Percentiles rank a stretch among this genome's conserved stretches.
Evolutionary conservation across 73 alveolate genomes (phyloP).

Genomic region (Paramecium primaurelia): DNA sequence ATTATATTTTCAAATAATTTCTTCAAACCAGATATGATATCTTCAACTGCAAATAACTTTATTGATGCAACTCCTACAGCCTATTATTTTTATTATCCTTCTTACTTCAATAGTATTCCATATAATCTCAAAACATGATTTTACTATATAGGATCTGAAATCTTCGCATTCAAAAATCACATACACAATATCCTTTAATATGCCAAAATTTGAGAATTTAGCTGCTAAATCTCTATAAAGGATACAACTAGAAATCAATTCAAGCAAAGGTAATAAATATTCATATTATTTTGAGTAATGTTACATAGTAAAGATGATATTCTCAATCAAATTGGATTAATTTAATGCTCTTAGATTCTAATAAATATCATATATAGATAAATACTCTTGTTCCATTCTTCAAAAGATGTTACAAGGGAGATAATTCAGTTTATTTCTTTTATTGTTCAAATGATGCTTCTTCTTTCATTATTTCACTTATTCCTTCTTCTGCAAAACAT

Average conservation of each 20-base stretch:
- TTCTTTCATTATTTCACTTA: constrained; percentile 49
- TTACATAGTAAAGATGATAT: constrained; percentile 55
- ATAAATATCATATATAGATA: background rate
- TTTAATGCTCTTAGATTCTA: constrained; percentile 57
- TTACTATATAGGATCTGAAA: constrained; percentile 92
- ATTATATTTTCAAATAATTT: constrained; percentile 88
- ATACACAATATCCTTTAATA: constrained; percentile 86
- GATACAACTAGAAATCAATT: constrained; percentile 54
- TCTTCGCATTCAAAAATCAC: constrained; percentile 86
- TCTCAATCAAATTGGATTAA: constrained; percentile 48
- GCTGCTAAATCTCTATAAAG: constrained; percentile 73
- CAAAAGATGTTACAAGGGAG: constrained; percentile 33
- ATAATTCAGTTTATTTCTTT: constrained; percentile 8
- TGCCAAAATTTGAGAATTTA: constrained; percentile 91
- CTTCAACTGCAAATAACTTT: constrained; percentile 88
- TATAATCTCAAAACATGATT: constrained; percentile 90
- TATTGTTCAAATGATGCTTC: constrained; percentile 4
- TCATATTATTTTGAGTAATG: constrained; percentile 55
- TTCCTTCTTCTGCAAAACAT: constrained; percentile 61
- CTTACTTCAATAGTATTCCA: constrained; percentile 92
- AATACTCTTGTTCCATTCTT: constrained; percentile 52
- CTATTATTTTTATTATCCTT: background rate
- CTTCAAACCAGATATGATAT: constrained; percentile 83
- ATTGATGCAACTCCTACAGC: constrained; percentile 91
- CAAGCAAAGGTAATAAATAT: constrained; percentile 52